phyloP scores from a whole-genome alignment of 139 green algal species.

The Chlorella vulgaris region DNA sequence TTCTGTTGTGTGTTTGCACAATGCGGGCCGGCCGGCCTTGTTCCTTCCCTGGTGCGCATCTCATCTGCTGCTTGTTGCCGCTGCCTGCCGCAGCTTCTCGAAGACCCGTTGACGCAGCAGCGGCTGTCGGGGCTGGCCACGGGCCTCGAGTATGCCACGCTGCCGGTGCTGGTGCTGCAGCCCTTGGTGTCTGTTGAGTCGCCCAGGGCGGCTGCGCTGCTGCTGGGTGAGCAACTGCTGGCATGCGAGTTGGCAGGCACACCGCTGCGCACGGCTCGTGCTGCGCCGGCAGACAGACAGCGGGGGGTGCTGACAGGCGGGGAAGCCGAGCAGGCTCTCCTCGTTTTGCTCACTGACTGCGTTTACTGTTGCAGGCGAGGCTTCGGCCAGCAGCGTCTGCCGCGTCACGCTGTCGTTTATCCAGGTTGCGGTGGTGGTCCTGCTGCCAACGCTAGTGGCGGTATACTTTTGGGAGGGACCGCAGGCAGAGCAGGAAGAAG shows the following conservation, averaged over 20 bases:
- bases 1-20: too few species aligned
- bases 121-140: background rate
- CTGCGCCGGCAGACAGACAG: background rate
- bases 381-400: background rate
- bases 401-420: background rate
- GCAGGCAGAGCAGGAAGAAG: too few species aligned
- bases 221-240: too few species aligned
- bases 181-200: background rate
- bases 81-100: slow-evolving; percentile 3
- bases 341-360: background rate
- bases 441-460: background rate
- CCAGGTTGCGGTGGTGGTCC: background rate
- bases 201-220: background rate
- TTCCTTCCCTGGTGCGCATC: too few species aligned
- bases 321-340: too few species aligned
- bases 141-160: background rate
- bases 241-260: too few species aligned
- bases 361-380: background rate
- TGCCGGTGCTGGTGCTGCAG: slow-evolving; percentile 3
- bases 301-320: background rate
- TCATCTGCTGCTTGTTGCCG: too few species aligned
- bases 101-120: background rate
- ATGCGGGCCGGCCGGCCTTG: too few species aligned
- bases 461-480: background rate
- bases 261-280: too few species aligned